phyloP scores from a whole-genome alignment of 1,284 basidiomycete species.

The Hemileia vastatrix region DNA sequence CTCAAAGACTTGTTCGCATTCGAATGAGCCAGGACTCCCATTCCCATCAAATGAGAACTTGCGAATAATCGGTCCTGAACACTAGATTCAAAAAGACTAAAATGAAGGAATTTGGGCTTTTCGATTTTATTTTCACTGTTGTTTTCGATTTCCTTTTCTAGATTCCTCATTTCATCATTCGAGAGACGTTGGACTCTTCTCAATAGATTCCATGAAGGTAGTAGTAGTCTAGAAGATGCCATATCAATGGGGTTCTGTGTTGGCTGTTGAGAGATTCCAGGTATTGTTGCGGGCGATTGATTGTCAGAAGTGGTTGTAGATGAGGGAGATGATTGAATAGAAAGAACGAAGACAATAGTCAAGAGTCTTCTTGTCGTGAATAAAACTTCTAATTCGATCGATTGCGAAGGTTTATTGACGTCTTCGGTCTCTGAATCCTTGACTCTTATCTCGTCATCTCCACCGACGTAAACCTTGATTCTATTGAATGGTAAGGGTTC shows the following conservation, averaged over 20 bases:
- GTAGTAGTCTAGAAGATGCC: too few relatives aligned
- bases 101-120: slow-evolving; percentile 25
- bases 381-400: neutral
- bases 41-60: neutral
- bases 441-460: slow-evolving; percentile 16
- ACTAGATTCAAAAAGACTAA: slow-evolving; percentile 25
- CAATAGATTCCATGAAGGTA: too few relatives aligned
- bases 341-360: neutral
- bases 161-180: too few relatives aligned
- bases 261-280: too few relatives aligned
- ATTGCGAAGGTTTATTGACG: neutral
- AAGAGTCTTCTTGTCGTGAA: slow-evolving; percentile 1
- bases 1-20: slow-evolving; percentile 8
- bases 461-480: slow-evolving; percentile 24
- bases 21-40: neutral
- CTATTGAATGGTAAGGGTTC: slow-evolving; percentile 23
- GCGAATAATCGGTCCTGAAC: slow-evolving; percentile 11
- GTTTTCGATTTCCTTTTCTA: too few relatives aligned
- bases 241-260: too few relatives aligned
- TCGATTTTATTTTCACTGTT: too few relatives aligned
- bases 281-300: too few relatives aligned
- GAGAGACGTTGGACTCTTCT: too few relatives aligned
- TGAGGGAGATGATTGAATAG: slow-evolving; percentile 19
- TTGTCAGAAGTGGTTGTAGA: too few relatives aligned
- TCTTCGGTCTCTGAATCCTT: slow-evolving; percentile 13